Percentiles rank a stretch among this genome's conserved stretches.
phyloP scores from a whole-genome alignment of 306 rosid genomes.

The Prunus mira region DNA sequence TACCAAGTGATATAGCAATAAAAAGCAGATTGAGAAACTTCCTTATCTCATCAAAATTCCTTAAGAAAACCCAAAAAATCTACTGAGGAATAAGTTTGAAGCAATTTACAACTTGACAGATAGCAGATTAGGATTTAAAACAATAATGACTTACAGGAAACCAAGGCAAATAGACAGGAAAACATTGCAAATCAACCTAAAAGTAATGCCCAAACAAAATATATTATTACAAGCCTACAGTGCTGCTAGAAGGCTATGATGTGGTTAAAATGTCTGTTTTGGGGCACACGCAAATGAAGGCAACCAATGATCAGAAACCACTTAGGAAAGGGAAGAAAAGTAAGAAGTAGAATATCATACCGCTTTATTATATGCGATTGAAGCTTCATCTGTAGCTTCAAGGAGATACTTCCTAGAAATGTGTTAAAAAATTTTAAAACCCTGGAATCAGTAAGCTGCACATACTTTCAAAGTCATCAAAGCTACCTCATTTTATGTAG shows the following conservation, averaged over 20 bases:
- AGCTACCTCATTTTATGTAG: constrained; percentile 87
- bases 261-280: neutral
- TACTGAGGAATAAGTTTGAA: neutral
- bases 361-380: constrained; percentile 91
- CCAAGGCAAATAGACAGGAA: neutral
- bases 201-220: neutral
- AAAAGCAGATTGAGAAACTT: neutral
- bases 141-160: neutral
- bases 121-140: neutral
- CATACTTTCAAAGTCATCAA: constrained; percentile 1
- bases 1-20: neutral
- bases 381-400: constrained; percentile 98
- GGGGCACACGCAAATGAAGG: neutral
- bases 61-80: neutral
- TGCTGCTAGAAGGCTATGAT: neutral
- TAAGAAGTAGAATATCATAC: constrained; percentile 39
- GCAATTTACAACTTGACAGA: neutral
- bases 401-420: constrained; percentile 76
- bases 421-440: constrained; percentile 1
- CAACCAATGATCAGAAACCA: neutral
- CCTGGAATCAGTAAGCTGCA: constrained; percentile 13
- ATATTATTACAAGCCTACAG: neutral
- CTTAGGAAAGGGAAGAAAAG: neutral
- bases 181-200: neutral
- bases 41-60: neutral